A percentile compares a stretch with the other conserved stretches of the same genome.
Conservation (phyloP, 345 rosid genomes). For the Turritis glabra region DNA sequence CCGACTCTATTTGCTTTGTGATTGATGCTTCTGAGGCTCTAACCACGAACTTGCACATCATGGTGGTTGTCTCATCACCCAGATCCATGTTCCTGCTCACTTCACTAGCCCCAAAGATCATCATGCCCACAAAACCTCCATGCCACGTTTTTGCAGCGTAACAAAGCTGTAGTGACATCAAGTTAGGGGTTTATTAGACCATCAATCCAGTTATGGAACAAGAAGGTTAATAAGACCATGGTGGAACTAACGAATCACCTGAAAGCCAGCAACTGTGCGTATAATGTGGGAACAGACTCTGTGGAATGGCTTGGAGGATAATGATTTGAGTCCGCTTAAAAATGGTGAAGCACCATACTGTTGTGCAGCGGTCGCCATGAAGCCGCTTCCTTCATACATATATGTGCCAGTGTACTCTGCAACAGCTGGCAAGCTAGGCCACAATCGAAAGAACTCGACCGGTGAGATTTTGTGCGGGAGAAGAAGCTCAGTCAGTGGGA, state of each 20-base stretch:
- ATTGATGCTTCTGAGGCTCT: conserved; percentile 95
- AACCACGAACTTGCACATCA: conserved; percentile 97
- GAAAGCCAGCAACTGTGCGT: conserved; percentile 96
- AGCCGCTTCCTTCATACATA: conserved; percentile 93
- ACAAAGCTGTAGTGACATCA: conserved; percentile 61
- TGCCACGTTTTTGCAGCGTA: conserved; percentile 98
- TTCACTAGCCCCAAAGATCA: conserved; percentile 98
- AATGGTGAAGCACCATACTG: conserved; percentile 96
- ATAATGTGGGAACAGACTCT: conserved; percentile 90
- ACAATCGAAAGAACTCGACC: conserved; percentile 93
- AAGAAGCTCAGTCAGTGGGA: conserved; percentile 93
- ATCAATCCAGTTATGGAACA: conserved; percentile 5
- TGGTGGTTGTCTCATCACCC: conserved; percentile 94
- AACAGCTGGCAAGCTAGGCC: conserved; percentile 97
- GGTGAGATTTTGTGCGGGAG: conserved; percentile 95
- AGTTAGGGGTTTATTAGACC: conserved; percentile 20
- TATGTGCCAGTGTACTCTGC: conserved; percentile 89
- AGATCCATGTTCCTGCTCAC: conserved; percentile 96
- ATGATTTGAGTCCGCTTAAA: conserved; percentile 84
- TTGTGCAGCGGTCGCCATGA: conserved; percentile 98
- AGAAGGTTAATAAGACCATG: background rate
- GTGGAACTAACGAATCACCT: conserved; percentile 49
- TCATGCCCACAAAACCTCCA: conserved; percentile 92
- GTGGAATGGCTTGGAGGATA: conserved; percentile 93
- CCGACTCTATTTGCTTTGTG: conserved; percentile 92